Base-by-base conservation (phyloP, 129 eudicot genomes). In the Flaveria ramosissima region DNA sequence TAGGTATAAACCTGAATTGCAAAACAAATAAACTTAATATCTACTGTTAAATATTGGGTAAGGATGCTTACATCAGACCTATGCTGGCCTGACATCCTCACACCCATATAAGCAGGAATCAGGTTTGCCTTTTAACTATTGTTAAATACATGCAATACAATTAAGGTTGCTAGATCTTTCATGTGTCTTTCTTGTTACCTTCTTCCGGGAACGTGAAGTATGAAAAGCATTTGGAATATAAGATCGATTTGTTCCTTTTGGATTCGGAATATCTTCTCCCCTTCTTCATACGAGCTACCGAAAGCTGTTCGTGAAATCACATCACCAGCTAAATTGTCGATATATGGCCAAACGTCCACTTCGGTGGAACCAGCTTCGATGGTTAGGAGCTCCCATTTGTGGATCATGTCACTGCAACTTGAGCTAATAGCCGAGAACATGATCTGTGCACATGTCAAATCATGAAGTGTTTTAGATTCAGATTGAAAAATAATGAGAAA, bases 331-430 rank as follows among this genome's bases (percentile, higher is more conserved):
- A 77, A 53, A 77, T 16, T 77, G 32, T 77, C 74, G 20, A 77
- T 53, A 21, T 77, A 77, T 16, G 81, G 81, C 81, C 81, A 77
- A 56, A 77, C 75, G 11, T 77, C 81, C 12, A 77, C 68, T 56
- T 77, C 81, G 23, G 15, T 11, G 0, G 75, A 68, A 45, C 81
- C 78, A 1, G 56, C 48, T 69, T 16, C 15, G 0, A 39, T 2
- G 19, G 78, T 68, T 66, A 80, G 39, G 36, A 47, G 64, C 26
- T 83, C 86, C 93, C 90, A 88, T 81, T 83, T 78, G 39, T 69
- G 30, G 12, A 83, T 70, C 90, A 86, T 86, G 36, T 76, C 73
- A 2, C 20, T 48, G 45, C 89, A 88, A 65, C 88, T 78, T 45
- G 74, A 68, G 68, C 71, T 55, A 43, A 88, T 86, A 24, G 84